Base-by-base conservation (phyloP, 2,329 filamentous ascomycete species). In the Orbilia quercus region DNA sequence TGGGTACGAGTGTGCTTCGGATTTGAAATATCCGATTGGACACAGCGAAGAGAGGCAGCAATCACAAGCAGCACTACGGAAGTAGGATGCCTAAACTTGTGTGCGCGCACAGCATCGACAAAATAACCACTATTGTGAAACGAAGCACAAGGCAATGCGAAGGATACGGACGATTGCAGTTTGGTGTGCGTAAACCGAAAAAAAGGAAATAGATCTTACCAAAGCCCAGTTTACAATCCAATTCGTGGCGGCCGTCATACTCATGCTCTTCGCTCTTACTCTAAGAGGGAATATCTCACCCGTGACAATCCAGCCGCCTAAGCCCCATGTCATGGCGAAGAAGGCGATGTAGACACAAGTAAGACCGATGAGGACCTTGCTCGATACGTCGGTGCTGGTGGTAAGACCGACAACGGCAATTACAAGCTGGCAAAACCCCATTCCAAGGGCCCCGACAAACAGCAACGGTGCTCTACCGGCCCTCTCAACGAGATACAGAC, bases 171-270 rank as follows among this genome's bases (percentile, higher is more conserved):
- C 22, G n/a, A 16, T 20, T 36, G 53, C 36, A 36, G 14, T 16
- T 23, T 7, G 2, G 40, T 9, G 4, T 4, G 5, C 9, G 20
- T 34, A 63, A 44, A 36, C 25, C 12, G 22, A 28, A 55, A 58
- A 34, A 28, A 23, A 31, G 20, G 57, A 28, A 54, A 28, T 40
- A 40, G 36, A 31, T 57, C 70, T 74, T 69, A 74, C 89, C 74
- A 96, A 93, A 45, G 86, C 89, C 79, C 91, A 93, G 80, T 92
- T 92, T 57, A 89, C 81, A 1, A 89, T 79, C 90, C 90, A 93
- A 81, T 93, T 93, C 22, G 89, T 87, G 1, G 89, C 86, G 2
- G 90, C 91, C 4, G 89, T 89, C 11, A 92, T 82, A 0, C 90
- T 91, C 85, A 92, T 91, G 34, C 87, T 87, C 78, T 91, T 90